Conservation (phyloP, 192 early-diverging fungal genomes). For the Coemansia javaensis region DNA sequence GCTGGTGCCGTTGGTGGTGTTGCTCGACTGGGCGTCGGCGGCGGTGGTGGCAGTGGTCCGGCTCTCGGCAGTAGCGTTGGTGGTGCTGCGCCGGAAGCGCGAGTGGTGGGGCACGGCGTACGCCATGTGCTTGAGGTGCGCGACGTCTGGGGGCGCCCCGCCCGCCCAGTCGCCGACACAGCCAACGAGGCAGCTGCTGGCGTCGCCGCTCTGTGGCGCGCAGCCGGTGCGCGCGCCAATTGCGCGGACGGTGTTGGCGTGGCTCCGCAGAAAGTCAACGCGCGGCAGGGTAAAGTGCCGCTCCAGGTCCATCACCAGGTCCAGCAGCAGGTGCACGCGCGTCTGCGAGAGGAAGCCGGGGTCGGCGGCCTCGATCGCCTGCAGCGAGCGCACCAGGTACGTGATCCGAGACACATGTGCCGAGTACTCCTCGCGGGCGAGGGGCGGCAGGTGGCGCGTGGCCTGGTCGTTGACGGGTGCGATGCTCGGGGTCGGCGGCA, state of each 20-base stretch:
- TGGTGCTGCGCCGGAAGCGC: conserved; percentile 4
- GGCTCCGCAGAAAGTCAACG: conserved; percentile 32
- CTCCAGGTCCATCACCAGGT: conserved; percentile 37
- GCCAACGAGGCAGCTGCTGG: conserved; percentile 24
- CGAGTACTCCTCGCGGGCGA: conserved; percentile 36
- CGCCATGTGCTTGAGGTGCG: conserved; percentile 21
- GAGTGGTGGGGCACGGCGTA: conserved; percentile 25
- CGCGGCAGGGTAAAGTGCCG: conserved; percentile 27
- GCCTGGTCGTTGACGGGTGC: conserved; percentile 24
- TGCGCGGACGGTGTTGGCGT: conserved; percentile 28
- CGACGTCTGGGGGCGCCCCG: background rate
- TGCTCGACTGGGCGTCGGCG: conserved; percentile 1
- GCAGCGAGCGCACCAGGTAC: conserved; percentile 32
- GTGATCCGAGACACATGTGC: conserved; percentile 25
- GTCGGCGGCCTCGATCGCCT: conserved; percentile 34
- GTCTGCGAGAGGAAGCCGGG: conserved; percentile 28
- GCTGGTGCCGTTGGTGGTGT: conserved; percentile 1
- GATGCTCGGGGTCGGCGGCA: conserved; percentile 12
- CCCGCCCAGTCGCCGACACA: background rate
- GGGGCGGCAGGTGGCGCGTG: conserved; percentile 25
- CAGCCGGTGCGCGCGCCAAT: conserved; percentile 5
- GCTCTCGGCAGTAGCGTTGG: background rate
- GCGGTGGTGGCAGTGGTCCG: background rate
- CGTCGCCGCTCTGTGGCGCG: background rate
- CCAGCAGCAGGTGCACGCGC: conserved; percentile 30